These are phyloP conservation scores for Alternaria triticimaculans DNA, from an alignment of 2,329 filamentous ascomycete species.

Conservation along the genomic window DNA sequence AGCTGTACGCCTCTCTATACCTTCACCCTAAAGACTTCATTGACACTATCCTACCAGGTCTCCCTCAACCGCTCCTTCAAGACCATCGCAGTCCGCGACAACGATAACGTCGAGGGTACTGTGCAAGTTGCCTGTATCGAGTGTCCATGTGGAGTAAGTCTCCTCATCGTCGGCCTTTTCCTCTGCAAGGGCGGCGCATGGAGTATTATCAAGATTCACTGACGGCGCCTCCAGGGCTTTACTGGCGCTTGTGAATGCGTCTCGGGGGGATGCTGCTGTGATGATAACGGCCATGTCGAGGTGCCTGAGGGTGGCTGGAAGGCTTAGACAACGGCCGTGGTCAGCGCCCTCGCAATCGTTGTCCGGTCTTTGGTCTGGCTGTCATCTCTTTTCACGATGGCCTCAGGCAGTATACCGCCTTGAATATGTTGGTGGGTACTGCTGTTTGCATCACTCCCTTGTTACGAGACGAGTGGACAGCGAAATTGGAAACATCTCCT, in stretches of 20 bases:
- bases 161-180: not conserved
- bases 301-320: constrained; percentile 2
- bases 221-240: not conserved
- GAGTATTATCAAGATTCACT: not conserved
- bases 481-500: not conserved
- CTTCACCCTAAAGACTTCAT: not conserved
- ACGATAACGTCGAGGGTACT: not conserved
- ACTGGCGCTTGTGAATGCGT: constrained; percentile 2
- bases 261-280: constrained; percentile 5
- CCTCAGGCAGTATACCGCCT: not conserved
- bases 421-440: not conserved
- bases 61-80: constrained; percentile 12
- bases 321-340: not conserved
- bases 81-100: not conserved
- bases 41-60: not conserved
- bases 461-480: not conserved
- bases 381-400: not conserved
- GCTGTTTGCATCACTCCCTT: not conserved
- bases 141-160: constrained; percentile 8
- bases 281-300: not conserved
- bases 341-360: not conserved
- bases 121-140: constrained; percentile 7
- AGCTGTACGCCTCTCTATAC: not conserved
- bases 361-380: not conserved
- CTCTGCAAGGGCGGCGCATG: not conserved